Evolutionary conservation across 108 stramenopile species (phyloP).

Genomic region (Nannochloropsis salina): DNA sequence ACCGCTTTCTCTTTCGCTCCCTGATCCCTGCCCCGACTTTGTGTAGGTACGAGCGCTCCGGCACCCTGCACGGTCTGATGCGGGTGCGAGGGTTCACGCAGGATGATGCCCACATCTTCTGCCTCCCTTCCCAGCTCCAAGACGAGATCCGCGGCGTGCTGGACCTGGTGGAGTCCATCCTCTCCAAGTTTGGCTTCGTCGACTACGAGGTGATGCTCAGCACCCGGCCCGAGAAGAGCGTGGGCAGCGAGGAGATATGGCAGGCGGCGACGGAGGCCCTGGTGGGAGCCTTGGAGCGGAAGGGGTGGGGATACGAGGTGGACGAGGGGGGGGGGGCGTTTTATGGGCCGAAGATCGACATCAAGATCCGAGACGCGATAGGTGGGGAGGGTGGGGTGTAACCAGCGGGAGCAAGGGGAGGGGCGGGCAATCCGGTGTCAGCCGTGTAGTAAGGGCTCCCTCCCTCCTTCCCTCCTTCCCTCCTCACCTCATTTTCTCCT

Average conservation of each 20-base stretch:
- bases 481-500: background rate
- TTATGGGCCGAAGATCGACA: conserved; percentile 96
- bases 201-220: conserved; percentile 92
- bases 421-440: no score
- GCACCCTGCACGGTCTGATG: conserved; percentile 91
- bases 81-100: conserved; percentile 92
- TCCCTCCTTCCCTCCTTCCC: background rate
- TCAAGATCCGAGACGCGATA: conserved; percentile 96
- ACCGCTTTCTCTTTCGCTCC: background rate
- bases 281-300: conserved; percentile 65
- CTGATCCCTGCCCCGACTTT: background rate
- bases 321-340: conserved; percentile 98
- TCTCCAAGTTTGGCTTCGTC: conserved; percentile 84
- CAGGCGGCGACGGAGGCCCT: conserved; percentile 70
- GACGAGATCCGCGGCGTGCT: conserved; percentile 85
- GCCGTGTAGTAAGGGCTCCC: no score
- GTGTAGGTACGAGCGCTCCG: conserved; percentile 77
- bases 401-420: no score
- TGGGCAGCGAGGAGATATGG: conserved; percentile 92
- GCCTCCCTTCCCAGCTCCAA: conserved; percentile 88
- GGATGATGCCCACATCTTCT: conserved; percentile 98
- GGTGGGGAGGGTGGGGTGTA: conserved; percentile 38
- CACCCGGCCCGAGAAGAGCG: conserved; percentile 86
- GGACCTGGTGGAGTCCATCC: conserved; percentile 75
- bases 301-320: conserved; percentile 82